A percentile compares a stretch with the other conserved stretches of the same genome.
Evolutionary conservation across 1,284 basidiomycete species (phyloP).

Genomic region (Marasmius oreades): DNA sequence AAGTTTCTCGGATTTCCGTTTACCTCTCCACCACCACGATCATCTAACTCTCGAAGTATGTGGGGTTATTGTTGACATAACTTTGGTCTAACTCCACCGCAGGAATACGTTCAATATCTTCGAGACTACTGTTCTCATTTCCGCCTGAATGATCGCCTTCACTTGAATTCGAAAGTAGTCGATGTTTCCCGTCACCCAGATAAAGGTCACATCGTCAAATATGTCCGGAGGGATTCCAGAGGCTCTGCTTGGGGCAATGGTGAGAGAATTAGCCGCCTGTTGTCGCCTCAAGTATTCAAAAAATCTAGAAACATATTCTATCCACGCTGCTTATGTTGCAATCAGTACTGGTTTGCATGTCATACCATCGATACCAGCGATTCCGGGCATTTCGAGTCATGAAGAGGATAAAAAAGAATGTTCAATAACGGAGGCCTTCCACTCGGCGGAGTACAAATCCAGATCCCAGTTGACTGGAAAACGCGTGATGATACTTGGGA

Average conservation of each 20-base stretch:
- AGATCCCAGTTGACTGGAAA: slow-evolving; percentile 42
- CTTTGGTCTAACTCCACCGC: neutral
- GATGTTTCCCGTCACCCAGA: slow-evolving; percentile 29
- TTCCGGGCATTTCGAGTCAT: slow-evolving; percentile 43
- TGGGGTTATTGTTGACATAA: neutral
- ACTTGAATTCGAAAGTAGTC: slow-evolving; percentile 42
- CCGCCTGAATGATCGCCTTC: slow-evolving; percentile 37
- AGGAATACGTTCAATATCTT: slow-evolving; percentile 61
- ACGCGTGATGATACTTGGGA: slow-evolving; percentile 54
- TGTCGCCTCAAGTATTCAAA: neutral
- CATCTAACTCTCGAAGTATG: slow-evolving; percentile 52
- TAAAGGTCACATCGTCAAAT: slow-evolving; percentile 35
- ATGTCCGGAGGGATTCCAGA: slow-evolving; percentile 21
- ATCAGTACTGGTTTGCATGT: slow-evolving; percentile 52
- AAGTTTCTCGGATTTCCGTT: slow-evolving; percentile 60
- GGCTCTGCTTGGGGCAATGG: slow-evolving; percentile 24
- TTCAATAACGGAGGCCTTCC: slow-evolving; percentile 35
- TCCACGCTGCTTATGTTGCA: slow-evolving; percentile 36
- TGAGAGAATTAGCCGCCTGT: slow-evolving; percentile 11
- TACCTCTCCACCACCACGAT: slow-evolving; percentile 49
- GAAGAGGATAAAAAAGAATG: slow-evolving; percentile 17
- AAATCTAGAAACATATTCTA: slow-evolving; percentile 19
- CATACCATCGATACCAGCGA: slow-evolving; percentile 44
- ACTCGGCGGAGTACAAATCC: slow-evolving; percentile 51
- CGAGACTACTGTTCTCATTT: slow-evolving; percentile 49